These are phyloP conservation scores for Schizonepeta tenuifolia DNA, from an alignment of 257 asterid genomes.

Conservation along the genomic window DNA sequence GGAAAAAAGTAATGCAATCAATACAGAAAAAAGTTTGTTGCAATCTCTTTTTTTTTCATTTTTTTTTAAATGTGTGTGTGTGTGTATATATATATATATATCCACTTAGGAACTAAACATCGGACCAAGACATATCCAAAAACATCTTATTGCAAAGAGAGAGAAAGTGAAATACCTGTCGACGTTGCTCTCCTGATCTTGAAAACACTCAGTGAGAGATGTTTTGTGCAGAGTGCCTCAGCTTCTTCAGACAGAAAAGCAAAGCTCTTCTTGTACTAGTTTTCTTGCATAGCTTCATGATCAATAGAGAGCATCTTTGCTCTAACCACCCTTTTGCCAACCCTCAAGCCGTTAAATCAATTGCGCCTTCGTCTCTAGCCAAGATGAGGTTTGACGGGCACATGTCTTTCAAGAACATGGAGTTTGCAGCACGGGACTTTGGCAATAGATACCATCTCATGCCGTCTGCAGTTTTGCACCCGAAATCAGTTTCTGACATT, in stretches of 20 bases:
- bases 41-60: not conserved
- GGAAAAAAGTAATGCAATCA: conserved; percentile 26
- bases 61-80: not conserved
- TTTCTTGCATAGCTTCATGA: conserved; percentile 50
- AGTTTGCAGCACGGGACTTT: conserved; percentile 71
- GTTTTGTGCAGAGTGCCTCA: conserved; percentile 35
- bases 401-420: conserved; percentile 48
- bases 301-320: conserved; percentile 44
- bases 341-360: conserved; percentile 38
- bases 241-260: conserved; percentile 45
- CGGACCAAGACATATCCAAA: conserved; percentile 11
- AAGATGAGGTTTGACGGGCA: conserved; percentile 58
- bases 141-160: conserved; percentile 7
- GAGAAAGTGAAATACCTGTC: conserved; percentile 10
- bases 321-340: conserved; percentile 44
- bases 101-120: conserved; percentile 25
- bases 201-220: conserved; percentile 28
- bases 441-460: conserved; percentile 61
- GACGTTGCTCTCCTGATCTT: not conserved
- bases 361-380: conserved; percentile 43
- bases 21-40: conserved; percentile 32
- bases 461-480: conserved; percentile 73
- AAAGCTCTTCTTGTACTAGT: conserved; percentile 46
- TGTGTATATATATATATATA: conserved; percentile 26
- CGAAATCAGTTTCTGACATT: conserved; percentile 75